A percentile compares a stretch with the other conserved stretches of the same genome.
These are phyloP conservation scores for Blastobotrys capitulatus DNA, from an alignment of 1,139 yeast genomes.

Conservation along the genomic window DNA sequence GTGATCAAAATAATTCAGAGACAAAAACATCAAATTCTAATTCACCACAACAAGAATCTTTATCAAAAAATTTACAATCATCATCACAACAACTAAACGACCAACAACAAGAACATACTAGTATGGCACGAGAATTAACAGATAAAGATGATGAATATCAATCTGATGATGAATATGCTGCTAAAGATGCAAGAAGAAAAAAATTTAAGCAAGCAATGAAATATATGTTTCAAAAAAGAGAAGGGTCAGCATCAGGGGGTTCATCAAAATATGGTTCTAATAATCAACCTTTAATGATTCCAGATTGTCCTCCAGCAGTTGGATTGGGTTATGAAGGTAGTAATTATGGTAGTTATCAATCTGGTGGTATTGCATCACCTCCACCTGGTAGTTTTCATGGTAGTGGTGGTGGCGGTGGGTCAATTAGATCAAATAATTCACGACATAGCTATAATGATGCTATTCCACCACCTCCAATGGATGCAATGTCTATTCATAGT, in stretches of 20 bases:
- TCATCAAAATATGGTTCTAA: neutral
- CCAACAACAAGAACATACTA: neutral
- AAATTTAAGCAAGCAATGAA: slow-evolving; percentile 20
- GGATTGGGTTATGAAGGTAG: slow-evolving; percentile 7
- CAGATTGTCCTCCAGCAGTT: slow-evolving; percentile 10
- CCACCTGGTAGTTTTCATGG: neutral
- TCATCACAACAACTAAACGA: neutral
- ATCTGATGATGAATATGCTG: slow-evolving; percentile 16
- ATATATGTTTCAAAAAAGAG: slow-evolving; percentile 17
- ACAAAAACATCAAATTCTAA: neutral
- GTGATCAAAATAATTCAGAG: neutral
- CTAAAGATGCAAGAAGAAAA: slow-evolving; percentile 7
- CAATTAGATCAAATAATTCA: neutral
- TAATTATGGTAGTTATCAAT: neutral
- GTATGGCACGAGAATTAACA: slow-evolving; percentile 1
- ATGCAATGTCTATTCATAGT: slow-evolving; percentile 4
- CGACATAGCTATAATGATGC: neutral
- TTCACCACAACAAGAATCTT: neutral
- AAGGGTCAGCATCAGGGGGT: neutral
- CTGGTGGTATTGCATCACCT: neutral
- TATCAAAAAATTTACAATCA: neutral
- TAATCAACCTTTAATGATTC: slow-evolving; percentile 6
- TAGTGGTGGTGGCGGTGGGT: neutral
- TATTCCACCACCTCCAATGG: slow-evolving; percentile 1
- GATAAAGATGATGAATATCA: slow-evolving; percentile 14